Conservation (phyloP, 805 yeast species). For the Teunomyces atbi region DNA sequence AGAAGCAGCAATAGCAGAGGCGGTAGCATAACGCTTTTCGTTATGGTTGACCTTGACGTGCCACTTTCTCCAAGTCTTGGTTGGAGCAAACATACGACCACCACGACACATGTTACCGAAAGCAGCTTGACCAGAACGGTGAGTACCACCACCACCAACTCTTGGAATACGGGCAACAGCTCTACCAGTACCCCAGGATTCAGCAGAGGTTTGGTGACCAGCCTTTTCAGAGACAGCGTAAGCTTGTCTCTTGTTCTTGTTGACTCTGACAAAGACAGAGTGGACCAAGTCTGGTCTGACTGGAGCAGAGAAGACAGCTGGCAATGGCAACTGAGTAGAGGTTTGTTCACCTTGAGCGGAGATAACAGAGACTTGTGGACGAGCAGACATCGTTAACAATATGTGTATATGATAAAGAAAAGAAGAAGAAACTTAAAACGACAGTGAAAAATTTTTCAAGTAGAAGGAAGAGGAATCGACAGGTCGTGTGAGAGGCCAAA, state of each 20-base stretch:
- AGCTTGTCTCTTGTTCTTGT: conserved; percentile 99
- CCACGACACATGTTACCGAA: conserved; percentile 99
- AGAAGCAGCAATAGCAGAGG: conserved; percentile 99
- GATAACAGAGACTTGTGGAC: conserved; percentile 97
- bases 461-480: conserved; percentile 1
- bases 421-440: conserved; percentile 11
- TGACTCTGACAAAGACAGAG: conserved; percentile 96
- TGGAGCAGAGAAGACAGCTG: conserved; percentile 99
- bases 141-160: conserved; percentile 99
- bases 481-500: conserved; percentile 5
- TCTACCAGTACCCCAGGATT: conserved; percentile 99
- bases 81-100: conserved; percentile 99
- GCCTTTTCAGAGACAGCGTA: conserved; percentile 99
- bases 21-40: conserved; percentile 99
- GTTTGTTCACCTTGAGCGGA: conserved; percentile 85
- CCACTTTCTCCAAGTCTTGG: conserved; percentile 99
- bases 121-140: conserved; percentile 99
- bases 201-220: conserved; percentile 99
- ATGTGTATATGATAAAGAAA: conserved; percentile 19
- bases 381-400: conserved; percentile 48
- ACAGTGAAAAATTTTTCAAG: conserved; percentile 14
- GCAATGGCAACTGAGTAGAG: conserved; percentile 82
- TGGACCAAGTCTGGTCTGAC: conserved; percentile 99
- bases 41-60: conserved; percentile 99
- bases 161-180: conserved; percentile 99